phyloP scores from a whole-genome alignment of 176 grass and related monocot species.

The Carex myosuroides region DNA sequence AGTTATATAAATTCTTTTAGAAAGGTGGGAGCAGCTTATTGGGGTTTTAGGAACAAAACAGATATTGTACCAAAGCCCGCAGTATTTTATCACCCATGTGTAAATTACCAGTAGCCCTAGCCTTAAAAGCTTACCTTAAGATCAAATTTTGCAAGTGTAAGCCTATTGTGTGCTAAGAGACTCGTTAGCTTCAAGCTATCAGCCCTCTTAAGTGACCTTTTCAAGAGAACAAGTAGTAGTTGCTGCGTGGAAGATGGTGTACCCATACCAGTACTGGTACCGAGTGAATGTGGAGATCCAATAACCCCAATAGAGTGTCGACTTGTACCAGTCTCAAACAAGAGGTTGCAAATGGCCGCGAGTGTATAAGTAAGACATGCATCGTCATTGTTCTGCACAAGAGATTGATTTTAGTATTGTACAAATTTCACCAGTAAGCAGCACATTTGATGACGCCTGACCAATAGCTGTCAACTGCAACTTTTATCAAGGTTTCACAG shows the following conservation, averaged over 20 bases:
- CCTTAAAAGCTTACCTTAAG: slow-evolving; percentile 58
- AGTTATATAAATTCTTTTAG: not conserved
- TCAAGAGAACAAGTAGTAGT: slow-evolving; percentile 87
- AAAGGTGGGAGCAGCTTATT: slow-evolving; percentile 7
- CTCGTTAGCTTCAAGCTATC: slow-evolving; percentile 73
- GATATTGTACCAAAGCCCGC: not conserved
- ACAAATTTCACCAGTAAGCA: not conserved
- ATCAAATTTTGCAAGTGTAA: slow-evolving; percentile 84
- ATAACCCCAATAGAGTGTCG: slow-evolving; percentile 47
- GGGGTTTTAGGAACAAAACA: not conserved
- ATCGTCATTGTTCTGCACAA: slow-evolving; percentile 91
- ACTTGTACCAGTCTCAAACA: slow-evolving; percentile 71
- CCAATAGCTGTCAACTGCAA: not conserved
- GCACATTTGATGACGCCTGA: not conserved
- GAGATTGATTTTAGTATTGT: slow-evolving; percentile 4
- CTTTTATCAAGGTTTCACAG: not conserved
- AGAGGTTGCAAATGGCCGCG: slow-evolving; percentile 76
- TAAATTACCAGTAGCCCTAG: not conserved
- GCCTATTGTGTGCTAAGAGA: slow-evolving; percentile 67
- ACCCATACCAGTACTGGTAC: slow-evolving; percentile 67
- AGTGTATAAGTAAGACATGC: slow-evolving; percentile 87
- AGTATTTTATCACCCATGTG: not conserved
- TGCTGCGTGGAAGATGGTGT: slow-evolving; percentile 74
- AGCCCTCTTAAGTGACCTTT: slow-evolving; percentile 83
- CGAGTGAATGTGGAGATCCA: slow-evolving; percentile 65